Evolutionary conservation across 352 stramenopile genomes (phyloP).

Genomic region (Phytophthora cactorum): DNA sequence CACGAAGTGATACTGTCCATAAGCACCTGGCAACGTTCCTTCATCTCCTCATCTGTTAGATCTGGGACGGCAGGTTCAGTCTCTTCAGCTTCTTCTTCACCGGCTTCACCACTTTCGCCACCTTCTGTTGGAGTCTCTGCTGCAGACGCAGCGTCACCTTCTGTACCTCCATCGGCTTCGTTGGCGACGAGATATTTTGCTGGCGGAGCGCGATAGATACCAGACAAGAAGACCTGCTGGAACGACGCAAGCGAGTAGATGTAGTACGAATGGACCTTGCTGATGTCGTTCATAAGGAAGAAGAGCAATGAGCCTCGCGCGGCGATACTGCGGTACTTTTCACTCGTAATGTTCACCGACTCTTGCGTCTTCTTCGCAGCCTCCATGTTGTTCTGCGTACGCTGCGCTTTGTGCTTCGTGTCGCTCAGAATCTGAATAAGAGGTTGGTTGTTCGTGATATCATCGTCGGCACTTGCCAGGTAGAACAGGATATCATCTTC

Average conservation of each 20-base stretch:
- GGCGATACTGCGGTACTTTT: conserved; percentile 96
- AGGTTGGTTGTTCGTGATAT: conserved; percentile 98
- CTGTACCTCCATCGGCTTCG: conserved; percentile 37
- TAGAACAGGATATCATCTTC: conserved; percentile 96
- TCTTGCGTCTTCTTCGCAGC: conserved; percentile 93
- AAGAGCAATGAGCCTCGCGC: conserved; percentile 94
- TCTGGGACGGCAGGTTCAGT: conserved; percentile 49
- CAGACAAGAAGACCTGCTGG: conserved; percentile 95
- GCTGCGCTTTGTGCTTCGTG: conserved; percentile 94
- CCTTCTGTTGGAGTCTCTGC: conserved; percentile 22
- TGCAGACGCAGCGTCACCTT: conserved; percentile 36
- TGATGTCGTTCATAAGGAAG: conserved; percentile 97
- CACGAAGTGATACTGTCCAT: conserved; percentile 95
- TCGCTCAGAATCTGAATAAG: conserved; percentile 96
- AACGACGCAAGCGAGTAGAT: conserved; percentile 97
- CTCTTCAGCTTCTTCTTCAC: conserved; percentile 31
- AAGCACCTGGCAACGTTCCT: conserved; percentile 78
- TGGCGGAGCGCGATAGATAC: conserved; percentile 92
- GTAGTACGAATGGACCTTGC: conserved; percentile 97
- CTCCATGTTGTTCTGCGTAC: conserved; percentile 93
- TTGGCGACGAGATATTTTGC: conserved; percentile 35
- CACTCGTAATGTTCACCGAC: conserved; percentile 93
- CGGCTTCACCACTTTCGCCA: conserved; percentile 32
- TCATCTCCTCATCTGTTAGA: conserved; percentile 92
- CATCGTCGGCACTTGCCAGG: conserved; percentile 94